phyloP scores from a whole-genome alignment of 805 yeast genomes.

The Candida ulmi region DNA sequence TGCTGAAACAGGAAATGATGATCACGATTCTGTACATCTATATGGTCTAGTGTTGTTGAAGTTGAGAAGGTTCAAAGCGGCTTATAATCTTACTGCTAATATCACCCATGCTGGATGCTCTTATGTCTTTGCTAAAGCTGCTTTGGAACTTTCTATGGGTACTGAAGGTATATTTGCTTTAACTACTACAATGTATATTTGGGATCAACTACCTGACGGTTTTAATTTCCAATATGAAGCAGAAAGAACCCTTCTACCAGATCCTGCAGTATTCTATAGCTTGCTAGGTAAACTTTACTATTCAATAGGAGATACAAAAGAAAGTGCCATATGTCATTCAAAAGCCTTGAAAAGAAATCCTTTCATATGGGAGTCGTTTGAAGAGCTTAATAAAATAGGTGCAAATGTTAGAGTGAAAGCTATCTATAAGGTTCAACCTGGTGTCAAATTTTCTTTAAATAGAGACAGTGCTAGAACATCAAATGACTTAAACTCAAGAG shows the following conservation, averaged over 20 bases:
- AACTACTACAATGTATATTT: slow-evolving; percentile 30
- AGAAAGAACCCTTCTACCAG: slow-evolving; percentile 43
- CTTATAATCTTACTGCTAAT: slow-evolving; percentile 45
- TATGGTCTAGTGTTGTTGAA: slow-evolving; percentile 64
- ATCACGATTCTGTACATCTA: slow-evolving; percentile 58
- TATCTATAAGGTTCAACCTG: slow-evolving; percentile 32
- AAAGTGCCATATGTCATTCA: slow-evolving; percentile 62
- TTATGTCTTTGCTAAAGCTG: slow-evolving; percentile 66
- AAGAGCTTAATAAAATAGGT: slow-evolving; percentile 66
- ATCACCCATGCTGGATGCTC: slow-evolving; percentile 66
- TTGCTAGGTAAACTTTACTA: slow-evolving; percentile 65
- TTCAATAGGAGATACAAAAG: slow-evolving; percentile 52
- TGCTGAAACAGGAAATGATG: slow-evolving; percentile 42
- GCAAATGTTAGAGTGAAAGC: slow-evolving; percentile 59
- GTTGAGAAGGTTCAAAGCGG: slow-evolving; percentile 54
- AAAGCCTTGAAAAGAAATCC: slow-evolving; percentile 72
- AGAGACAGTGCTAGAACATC: not conserved
- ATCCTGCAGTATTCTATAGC: slow-evolving; percentile 60
- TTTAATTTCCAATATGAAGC: slow-evolving; percentile 31
- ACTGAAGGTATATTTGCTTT: slow-evolving; percentile 58
- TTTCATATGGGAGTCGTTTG: slow-evolving; percentile 81
- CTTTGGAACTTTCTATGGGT: slow-evolving; percentile 47
- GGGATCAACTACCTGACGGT: slow-evolving; percentile 24
- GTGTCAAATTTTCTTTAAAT: slow-evolving; percentile 11
- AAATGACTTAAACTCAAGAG: slow-evolving; percentile 13